phyloP scores from a whole-genome alignment of 345 rosid genomes.

The Alliaria petiolata region DNA sequence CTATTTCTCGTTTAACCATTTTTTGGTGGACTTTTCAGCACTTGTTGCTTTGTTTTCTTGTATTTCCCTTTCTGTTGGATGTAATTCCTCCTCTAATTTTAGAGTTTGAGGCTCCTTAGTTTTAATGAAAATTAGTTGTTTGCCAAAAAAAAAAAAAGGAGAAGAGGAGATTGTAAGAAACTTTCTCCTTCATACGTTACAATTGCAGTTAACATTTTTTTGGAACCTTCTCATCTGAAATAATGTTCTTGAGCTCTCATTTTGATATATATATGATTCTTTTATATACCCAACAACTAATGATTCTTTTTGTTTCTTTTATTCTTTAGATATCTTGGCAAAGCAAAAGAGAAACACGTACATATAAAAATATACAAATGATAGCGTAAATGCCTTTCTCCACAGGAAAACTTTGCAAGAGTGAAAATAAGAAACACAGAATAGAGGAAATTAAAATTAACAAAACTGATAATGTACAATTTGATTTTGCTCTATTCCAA shows the following conservation, averaged over 20 bases:
- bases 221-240: not conserved
- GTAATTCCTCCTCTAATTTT: too few relatives aligned
- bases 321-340: not conserved
- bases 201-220: conserved; percentile 66
- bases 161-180: conserved; percentile 92
- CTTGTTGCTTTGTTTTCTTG: too few relatives aligned
- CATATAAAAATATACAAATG: not conserved
- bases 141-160: too few relatives aligned
- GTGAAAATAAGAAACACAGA: not conserved
- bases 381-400: not conserved
- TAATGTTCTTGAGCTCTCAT: not conserved
- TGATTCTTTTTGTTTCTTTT: too few relatives aligned
- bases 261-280: too few relatives aligned
- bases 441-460: conserved; percentile 28
- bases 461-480: conserved; percentile 81
- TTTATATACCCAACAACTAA: too few relatives aligned
- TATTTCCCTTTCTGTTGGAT: too few relatives aligned
- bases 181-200: conserved; percentile 89
- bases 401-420: not conserved
- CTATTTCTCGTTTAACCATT: too few relatives aligned
- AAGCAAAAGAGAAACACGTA: not conserved
- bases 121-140: too few relatives aligned
- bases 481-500: conserved; percentile 30
- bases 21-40: too few relatives aligned
- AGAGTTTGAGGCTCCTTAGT: too few relatives aligned